Evolutionary conservation across 1,139 yeast species (phyloP), one percentile per base, ranked within the genome.

Genomic region (Debaryomycetaceae sp.): DNA sequence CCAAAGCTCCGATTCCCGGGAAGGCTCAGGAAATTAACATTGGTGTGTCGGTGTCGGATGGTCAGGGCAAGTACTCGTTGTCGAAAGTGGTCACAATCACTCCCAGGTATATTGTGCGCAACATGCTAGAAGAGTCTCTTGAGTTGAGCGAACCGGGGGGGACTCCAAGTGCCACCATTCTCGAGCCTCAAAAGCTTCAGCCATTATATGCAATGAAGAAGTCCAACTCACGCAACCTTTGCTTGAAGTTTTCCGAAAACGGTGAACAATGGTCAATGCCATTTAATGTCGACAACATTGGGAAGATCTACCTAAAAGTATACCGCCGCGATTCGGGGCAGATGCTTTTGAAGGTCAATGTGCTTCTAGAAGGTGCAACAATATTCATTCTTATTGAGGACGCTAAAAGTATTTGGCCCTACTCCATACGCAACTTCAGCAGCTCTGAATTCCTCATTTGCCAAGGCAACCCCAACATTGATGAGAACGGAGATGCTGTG

Each of bases 381-480:
- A 59, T 92, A 19, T 87, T 83, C 45, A 66, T 90, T 30, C 79
- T 78, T 39, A 53, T 90, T 26, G 73, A 71, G 30, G 75, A 75
- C 46, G 92, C 95, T 2, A 71, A 73, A 25, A 71, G 75, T 36
- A 64, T 71, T 37, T 92, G 99, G 99, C 99, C 98, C 5, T 90
- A 62, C 49, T 82, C 95, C 0, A 76, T 92, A 28, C 63, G 95
- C 34, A 92, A 92, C 47, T 87, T 83, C 51, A 83, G 94, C 46
- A 81, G 82, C 37, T 58, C 72, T 22, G 95, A 86, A 42, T 85
- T 90, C 45, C 70, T 76, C 32, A 75, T 90, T 37, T 86, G 79
- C 47, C 98, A 92, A 49, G 72, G 81, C 23, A 80, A 86, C 53
- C 95, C 96, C 0, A 72, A 76, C 40, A 58, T 80, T 25, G 78